Percentiles rank a stretch among this genome's conserved stretches.
Evolutionary conservation across 345 rosid species (phyloP).

Genomic region (Gossypioides kirkii): DNA sequence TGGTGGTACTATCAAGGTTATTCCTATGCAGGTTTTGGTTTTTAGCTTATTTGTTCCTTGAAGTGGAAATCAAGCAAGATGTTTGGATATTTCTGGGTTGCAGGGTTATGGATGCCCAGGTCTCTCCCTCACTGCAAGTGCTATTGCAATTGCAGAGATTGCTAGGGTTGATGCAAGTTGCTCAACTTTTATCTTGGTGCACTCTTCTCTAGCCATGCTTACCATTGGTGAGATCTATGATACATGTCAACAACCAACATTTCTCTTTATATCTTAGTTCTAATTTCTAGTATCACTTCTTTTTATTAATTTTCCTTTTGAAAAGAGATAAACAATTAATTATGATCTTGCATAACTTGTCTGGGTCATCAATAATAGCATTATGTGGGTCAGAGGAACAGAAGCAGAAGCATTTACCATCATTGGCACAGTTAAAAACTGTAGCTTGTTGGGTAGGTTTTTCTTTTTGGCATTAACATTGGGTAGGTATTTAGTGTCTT

Average conservation of each 20-base stretch:
- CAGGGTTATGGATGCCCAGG: slow-evolving; percentile 98
- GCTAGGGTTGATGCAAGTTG: slow-evolving; percentile 99
- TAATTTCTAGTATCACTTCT: not conserved
- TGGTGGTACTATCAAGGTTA: slow-evolving; percentile 93
- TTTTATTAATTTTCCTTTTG: not conserved
- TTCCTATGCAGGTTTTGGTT: not conserved
- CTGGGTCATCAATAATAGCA: slow-evolving; percentile 47
- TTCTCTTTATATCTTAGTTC: not conserved
- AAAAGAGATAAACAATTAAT: slow-evolving; percentile 1
- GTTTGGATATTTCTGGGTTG: slow-evolving; percentile 23
- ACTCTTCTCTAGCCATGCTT: slow-evolving; percentile 78
- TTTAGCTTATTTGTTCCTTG: not conserved
- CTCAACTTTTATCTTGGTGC: slow-evolving; percentile 82
- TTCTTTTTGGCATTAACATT: not conserved
- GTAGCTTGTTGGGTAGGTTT: slow-evolving; percentile 85
- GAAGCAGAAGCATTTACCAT: slow-evolving; percentile 75
- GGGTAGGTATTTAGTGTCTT: slow-evolving; percentile 3
- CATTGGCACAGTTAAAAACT: slow-evolving; percentile 64
- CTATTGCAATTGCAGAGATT: slow-evolving; percentile 63
- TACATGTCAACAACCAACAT: not conserved
- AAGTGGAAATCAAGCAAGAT: slow-evolving; percentile 6
- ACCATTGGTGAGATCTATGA: slow-evolving; percentile 64
- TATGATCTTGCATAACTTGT: slow-evolving; percentile 13
- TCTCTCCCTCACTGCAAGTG: slow-evolving; percentile 64
- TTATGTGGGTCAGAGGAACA: slow-evolving; percentile 91